A percentile compares a stretch with the other conserved stretches of the same genome.
These are phyloP conservation scores for Ziziphus jujuba DNA, from an alignment of 306 rosid genomes.

Conservation along the genomic window DNA sequence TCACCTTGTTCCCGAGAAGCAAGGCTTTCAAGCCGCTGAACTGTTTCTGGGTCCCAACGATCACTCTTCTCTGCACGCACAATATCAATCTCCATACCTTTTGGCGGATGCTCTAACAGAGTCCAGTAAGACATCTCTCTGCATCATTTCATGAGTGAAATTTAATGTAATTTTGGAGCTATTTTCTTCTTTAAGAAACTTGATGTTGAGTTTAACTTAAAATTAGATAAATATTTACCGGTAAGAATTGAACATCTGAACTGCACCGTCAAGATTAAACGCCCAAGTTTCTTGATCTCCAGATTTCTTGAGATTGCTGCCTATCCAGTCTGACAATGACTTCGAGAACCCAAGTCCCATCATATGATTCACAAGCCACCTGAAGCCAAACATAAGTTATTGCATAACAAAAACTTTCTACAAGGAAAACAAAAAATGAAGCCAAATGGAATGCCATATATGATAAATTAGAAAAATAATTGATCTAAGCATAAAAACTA, in stretches of 20 bases:
- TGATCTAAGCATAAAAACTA: too few relatives aligned
- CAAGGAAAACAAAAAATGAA: neutral
- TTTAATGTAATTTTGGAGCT: neutral
- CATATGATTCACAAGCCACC: slow-evolving; percentile 95
- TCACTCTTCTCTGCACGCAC: slow-evolving; percentile 92
- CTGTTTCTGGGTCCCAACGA: slow-evolving; percentile 60
- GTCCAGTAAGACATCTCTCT: slow-evolving; percentile 79
- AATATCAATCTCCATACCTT: slow-evolving; percentile 57
- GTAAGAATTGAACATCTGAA: slow-evolving; percentile 84
- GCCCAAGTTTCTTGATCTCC: slow-evolving; percentile 86
- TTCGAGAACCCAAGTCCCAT: slow-evolving; percentile 81
- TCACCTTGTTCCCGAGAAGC: slow-evolving; percentile 39
- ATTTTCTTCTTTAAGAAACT: neutral
- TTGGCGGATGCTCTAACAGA: slow-evolving; percentile 77
- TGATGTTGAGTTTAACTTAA: neutral
- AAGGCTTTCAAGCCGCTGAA: slow-evolving; percentile 57
- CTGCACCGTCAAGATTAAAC: slow-evolving; percentile 76
- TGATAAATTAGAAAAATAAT: neutral
- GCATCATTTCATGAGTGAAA: slow-evolving; percentile 18
- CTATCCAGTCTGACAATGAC: slow-evolving; percentile 88
- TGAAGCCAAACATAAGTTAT: slow-evolving; percentile 33
- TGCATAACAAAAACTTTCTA: neutral
- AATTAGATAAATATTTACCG: slow-evolving; percentile 38
- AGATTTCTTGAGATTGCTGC: slow-evolving; percentile 75
- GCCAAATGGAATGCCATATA: neutral